Evolutionary conservation across 495 filamentous ascomycete species (phyloP).

Genomic region (Xylaria longipes): DNA sequence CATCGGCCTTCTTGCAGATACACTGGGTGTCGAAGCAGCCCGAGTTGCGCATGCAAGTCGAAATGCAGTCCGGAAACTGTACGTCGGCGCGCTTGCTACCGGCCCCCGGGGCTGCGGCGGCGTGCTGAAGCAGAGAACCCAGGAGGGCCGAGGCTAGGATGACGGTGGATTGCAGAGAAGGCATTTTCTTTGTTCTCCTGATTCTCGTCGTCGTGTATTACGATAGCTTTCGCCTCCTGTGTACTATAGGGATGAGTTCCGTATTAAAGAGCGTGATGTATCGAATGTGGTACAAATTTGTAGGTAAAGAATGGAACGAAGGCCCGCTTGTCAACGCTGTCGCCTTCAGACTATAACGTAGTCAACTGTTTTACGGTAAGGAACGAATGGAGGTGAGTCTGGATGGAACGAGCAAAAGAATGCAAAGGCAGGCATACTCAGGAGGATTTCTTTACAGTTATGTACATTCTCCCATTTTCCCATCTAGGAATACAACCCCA

Average conservation of each 20-base stretch:
- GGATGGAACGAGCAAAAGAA: conserved; percentile 19
- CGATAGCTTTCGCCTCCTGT: neutral
- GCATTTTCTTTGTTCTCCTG: conserved; percentile 23
- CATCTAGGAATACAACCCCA: neutral
- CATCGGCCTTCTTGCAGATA: conserved; percentile 43
- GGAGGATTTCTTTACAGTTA: conserved; percentile 7
- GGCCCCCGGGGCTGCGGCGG: conserved; percentile 29
- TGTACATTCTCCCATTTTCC: conserved; percentile 9
- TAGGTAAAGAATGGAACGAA: conserved; percentile 27
- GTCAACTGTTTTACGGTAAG: conserved; percentile 13
- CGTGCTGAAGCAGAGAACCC: conserved; percentile 30
- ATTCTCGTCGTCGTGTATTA: neutral
- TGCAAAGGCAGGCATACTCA: neutral
- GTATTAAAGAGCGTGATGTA: conserved; percentile 8
- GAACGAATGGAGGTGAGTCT: conserved; percentile 33
- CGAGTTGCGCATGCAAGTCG: conserved; percentile 43
- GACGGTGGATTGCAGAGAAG: conserved; percentile 35
- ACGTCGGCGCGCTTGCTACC: conserved; percentile 25
- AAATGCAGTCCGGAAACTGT: conserved; percentile 39
- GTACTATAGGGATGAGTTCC: neutral
- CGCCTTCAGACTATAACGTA: conserved; percentile 9
- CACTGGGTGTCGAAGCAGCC: conserved; percentile 44
- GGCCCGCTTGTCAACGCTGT: conserved; percentile 19
- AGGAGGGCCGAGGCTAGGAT: conserved; percentile 36
- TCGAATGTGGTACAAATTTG: neutral